A percentile compares a stretch with the other conserved stretches of the same genome.
Evolutionary conservation across 169 alveolate genomes (phyloP).

Genomic region (Perkinsus marinus): DNA sequence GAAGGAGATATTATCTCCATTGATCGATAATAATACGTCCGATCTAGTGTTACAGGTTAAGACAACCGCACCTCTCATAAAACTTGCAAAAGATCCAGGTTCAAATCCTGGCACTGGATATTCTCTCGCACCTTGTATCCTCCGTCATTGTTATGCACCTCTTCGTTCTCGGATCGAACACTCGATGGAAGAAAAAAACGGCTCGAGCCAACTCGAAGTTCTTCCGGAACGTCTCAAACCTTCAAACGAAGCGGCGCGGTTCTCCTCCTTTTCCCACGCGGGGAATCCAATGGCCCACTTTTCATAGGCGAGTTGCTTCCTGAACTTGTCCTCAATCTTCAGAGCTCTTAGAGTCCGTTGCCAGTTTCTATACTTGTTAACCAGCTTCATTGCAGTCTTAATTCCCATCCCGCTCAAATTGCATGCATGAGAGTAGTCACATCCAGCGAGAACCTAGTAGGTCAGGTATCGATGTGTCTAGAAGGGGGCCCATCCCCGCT

Average conservation of each 20-base stretch:
- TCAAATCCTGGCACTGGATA: background rate
- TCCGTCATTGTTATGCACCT: background rate
- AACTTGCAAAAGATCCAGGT: background rate
- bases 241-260: background rate
- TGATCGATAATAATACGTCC: background rate
- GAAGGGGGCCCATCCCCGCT: background rate
- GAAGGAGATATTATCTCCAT: background rate
- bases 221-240: background rate
- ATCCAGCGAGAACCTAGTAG: background rate
- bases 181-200: background rate
- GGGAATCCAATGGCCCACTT: background rate
- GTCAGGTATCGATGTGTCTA: background rate
- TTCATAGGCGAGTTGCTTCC: background rate
- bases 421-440: background rate
- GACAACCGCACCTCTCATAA: background rate
- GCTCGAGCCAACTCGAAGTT: background rate
- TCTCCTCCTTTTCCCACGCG: background rate
- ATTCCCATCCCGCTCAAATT: background rate
- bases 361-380: background rate
- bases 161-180: background rate
- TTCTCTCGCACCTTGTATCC: background rate
- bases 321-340: background rate
- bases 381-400: background rate
- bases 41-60: background rate
- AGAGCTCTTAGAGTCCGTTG: background rate